phyloP scores from a whole-genome alignment of 2,329 filamentous ascomycete genomes.

The Sporothrix pseudoabietina region DNA sequence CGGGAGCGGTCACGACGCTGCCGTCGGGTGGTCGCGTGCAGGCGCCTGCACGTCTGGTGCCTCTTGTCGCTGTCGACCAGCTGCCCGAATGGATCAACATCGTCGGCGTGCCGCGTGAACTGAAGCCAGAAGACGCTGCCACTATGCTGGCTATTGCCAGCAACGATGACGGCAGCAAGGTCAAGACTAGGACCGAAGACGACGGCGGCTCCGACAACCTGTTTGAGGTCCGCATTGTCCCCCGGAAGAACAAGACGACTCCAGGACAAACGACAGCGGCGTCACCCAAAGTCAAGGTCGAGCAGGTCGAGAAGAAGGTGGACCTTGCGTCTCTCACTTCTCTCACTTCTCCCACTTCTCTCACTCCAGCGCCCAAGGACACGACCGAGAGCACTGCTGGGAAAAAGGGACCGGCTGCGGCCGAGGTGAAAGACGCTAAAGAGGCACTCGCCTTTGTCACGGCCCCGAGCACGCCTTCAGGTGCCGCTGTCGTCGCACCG shows the following conservation, averaged over 20 bases:
- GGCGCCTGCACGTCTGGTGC: slow-evolving; percentile 47
- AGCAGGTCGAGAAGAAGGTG: neutral
- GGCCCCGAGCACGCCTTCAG: neutral
- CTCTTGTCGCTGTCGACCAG: slow-evolving; percentile 57
- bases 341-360: neutral
- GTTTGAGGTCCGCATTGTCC: neutral
- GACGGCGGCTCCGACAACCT: neutral
- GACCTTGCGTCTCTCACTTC: neutral
- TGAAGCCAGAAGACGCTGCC: slow-evolving; percentile 44
- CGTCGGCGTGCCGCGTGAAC: slow-evolving; percentile 48
- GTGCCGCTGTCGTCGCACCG: neutral
- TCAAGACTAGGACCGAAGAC: neutral
- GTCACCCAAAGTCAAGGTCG: neutral
- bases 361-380: neutral
- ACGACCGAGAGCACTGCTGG: neutral
- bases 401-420: neutral
- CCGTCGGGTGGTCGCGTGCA: slow-evolving; percentile 37
- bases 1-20: slow-evolving; percentile 40
- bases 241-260: neutral
- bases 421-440: neutral
- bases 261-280: too few species aligned
- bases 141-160: slow-evolving; percentile 37
- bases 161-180: slow-evolving; percentile 27
- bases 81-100: slow-evolving; percentile 52
- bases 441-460: neutral